A percentile compares a stretch with the other conserved stretches of the same genome.
Evolutionary conservation across 1,284 basidiomycete genomes (phyloP).

Genomic region (Meira nashicola): DNA sequence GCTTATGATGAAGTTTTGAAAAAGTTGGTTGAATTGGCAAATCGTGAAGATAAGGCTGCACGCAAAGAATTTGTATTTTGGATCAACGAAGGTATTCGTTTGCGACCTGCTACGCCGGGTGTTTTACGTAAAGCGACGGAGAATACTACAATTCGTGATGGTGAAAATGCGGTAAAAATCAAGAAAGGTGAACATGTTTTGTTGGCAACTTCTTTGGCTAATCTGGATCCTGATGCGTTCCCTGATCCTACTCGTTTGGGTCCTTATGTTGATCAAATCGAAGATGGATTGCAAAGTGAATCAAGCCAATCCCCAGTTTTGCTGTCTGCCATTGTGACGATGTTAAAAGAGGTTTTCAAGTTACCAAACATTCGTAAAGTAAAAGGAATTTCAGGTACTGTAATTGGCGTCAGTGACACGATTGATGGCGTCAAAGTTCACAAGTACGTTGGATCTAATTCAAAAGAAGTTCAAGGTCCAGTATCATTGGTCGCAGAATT

Average conservation of each 20-base stretch:
- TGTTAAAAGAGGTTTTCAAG: constrained; percentile 58
- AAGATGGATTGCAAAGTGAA: constrained; percentile 56
- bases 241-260: constrained; percentile 58
- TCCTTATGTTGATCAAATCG: constrained; percentile 47
- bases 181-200: constrained; percentile 32
- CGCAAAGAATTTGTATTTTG: constrained; percentile 9
- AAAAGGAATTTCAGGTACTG: constrained; percentile 57
- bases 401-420: too few species aligned
- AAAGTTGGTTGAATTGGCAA: constrained; percentile 17
- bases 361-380: constrained; percentile 59
- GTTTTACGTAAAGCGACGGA: constrained; percentile 14
- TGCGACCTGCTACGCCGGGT: constrained; percentile 15
- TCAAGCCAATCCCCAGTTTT: constrained; percentile 42
- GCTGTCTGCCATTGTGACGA: constrained; percentile 49
- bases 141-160: constrained; percentile 15
- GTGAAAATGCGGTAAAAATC: constrained; percentile 11
- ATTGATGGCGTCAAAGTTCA: too few species aligned
- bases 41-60: constrained; percentile 14
- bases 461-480: too few species aligned
- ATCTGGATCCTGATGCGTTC: constrained; percentile 58
- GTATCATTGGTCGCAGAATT: too few species aligned
- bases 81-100: constrained; percentile 21
- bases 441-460: too few species aligned
- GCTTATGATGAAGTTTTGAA: constrained; percentile 12
- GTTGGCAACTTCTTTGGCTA: constrained; percentile 19